Evolutionary conservation across 1,139 yeast species (phyloP).

Genomic region (Lodderomyces metapsilosis): DNA sequence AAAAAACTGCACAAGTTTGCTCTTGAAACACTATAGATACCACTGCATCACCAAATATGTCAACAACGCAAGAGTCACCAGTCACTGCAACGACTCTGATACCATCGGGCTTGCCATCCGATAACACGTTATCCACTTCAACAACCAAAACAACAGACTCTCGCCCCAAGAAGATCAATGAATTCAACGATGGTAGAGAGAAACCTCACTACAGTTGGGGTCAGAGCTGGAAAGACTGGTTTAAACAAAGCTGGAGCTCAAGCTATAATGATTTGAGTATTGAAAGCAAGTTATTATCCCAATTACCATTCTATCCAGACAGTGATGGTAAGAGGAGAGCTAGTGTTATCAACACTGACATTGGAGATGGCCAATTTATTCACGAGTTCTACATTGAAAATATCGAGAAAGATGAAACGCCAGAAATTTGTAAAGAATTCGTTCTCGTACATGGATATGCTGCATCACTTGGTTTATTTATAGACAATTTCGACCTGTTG

Average conservation of each 20-base stretch:
- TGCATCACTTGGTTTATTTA: slow-evolving; percentile 45
- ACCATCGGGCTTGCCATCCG: background rate
- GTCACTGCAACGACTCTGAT: background rate
- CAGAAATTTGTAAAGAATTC: slow-evolving; percentile 24
- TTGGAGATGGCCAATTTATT: slow-evolving; percentile 47
- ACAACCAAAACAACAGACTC: background rate
- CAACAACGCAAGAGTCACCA: background rate
- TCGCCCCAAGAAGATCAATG: slow-evolving; percentile 11
- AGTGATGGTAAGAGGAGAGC: slow-evolving; percentile 52
- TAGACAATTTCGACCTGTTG: slow-evolving; percentile 39
- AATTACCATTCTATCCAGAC: slow-evolving; percentile 59
- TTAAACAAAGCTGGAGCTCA: slow-evolving; percentile 27
- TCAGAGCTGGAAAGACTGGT: slow-evolving; percentile 40
- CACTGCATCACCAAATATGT: background rate
- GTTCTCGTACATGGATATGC: slow-evolving; percentile 50
- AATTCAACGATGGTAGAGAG: slow-evolving; percentile 18
- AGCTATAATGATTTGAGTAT: slow-evolving; percentile 27
- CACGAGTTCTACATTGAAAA: slow-evolving; percentile 56
- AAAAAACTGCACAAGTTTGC: too few relatives aligned
- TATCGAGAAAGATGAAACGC: slow-evolving; percentile 17
- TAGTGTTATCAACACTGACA: slow-evolving; percentile 46
- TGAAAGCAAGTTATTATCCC: slow-evolving; percentile 38
- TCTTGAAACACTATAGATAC: too few relatives aligned
- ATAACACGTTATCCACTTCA: background rate
- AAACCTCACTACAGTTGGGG: slow-evolving; percentile 26